These are phyloP conservation scores for Ustilago curta DNA, from an alignment of 1,284 basidiomycete species.

Conservation along the genomic window DNA sequence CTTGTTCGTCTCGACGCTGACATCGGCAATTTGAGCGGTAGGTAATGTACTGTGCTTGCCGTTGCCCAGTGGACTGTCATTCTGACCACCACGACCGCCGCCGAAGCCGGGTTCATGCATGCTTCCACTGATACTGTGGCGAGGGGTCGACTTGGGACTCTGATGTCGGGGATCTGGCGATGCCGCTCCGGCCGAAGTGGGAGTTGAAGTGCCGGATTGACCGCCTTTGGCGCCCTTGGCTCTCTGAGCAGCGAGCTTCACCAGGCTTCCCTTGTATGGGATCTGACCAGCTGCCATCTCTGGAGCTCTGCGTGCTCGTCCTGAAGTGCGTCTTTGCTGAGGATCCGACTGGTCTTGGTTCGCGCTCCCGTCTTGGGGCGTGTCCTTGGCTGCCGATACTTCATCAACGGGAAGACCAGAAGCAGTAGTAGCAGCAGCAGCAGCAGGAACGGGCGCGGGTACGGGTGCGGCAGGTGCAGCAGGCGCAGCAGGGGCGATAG, in stretches of 20 bases:
- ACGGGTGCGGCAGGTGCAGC: background rate
- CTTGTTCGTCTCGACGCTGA: slow-evolving; percentile 3
- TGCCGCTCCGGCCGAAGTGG: slow-evolving; percentile 24
- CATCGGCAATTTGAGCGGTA: background rate
- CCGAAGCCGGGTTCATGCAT: background rate
- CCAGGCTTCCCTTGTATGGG: slow-evolving; percentile 48
- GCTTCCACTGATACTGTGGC: background rate
- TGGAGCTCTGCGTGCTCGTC: slow-evolving; percentile 43
- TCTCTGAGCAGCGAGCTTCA: slow-evolving; percentile 48
- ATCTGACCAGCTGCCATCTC: slow-evolving; percentile 56
- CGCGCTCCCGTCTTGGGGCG: background rate
- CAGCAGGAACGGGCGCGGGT: too few species aligned
- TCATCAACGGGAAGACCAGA: background rate
- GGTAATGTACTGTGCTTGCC: slow-evolving; percentile 4
- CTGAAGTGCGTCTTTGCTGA: slow-evolving; percentile 39
- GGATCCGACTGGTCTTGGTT: slow-evolving; percentile 17
- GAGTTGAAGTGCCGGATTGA: slow-evolving; percentile 17
- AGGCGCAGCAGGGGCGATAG: background rate
- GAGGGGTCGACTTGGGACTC: slow-evolving; percentile 26
- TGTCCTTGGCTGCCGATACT: background rate
- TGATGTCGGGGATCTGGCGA: slow-evolving; percentile 37
- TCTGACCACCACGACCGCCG: background rate
- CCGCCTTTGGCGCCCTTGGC: slow-evolving; percentile 39
- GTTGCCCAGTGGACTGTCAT: slow-evolving; percentile 6
- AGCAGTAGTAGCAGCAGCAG: background rate